Conservation (phyloP, 805 yeast species). For the Cyberlindnera mississippiensis region DNA sequence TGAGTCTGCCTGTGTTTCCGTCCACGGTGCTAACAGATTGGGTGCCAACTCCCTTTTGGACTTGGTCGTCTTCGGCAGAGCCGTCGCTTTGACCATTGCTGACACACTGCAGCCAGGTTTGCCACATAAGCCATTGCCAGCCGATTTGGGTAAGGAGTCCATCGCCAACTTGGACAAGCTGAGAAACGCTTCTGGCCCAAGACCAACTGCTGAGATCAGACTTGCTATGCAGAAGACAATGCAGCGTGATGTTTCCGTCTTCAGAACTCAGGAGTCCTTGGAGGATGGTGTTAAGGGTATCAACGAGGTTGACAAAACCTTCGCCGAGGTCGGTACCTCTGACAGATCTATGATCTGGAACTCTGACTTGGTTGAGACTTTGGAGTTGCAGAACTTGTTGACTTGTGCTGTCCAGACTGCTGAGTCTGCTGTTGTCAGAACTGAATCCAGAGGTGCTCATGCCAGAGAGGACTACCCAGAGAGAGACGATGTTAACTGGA, state of each 20-base stretch:
- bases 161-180: conserved; percentile 85
- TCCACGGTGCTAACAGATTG: conserved; percentile 98
- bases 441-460: conserved; percentile 98
- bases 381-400: conserved; percentile 92
- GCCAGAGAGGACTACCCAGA: conserved; percentile 97
- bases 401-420: conserved; percentile 98
- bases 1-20: conserved; percentile 98
- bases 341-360: conserved; percentile 99
- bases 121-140: conserved; percentile 78
- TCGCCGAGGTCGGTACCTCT: conserved; percentile 74
- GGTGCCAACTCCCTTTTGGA: conserved; percentile 98
- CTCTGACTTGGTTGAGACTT: conserved; percentile 92
- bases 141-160: conserved; percentile 85
- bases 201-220: conserved; percentile 84
- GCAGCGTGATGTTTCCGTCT: conserved; percentile 97
- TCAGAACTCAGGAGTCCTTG: conserved; percentile 88
- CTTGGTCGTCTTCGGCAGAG: conserved; percentile 97
- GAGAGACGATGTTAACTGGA: conserved; percentile 96
- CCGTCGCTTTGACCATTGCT: conserved; percentile 88
- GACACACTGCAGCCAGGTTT: conserved; percentile 84
- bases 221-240: conserved; percentile 89
- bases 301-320: conserved; percentile 66
- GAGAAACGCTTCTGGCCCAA: conserved; percentile 81
- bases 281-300: conserved; percentile 88
- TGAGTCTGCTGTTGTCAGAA: conserved; percentile 87